Evolutionary conservation across 176 grass and related monocot genomes (phyloP), one percentile per base, ranked within the genome.

Genomic region (Calamus simplicifolius): DNA sequence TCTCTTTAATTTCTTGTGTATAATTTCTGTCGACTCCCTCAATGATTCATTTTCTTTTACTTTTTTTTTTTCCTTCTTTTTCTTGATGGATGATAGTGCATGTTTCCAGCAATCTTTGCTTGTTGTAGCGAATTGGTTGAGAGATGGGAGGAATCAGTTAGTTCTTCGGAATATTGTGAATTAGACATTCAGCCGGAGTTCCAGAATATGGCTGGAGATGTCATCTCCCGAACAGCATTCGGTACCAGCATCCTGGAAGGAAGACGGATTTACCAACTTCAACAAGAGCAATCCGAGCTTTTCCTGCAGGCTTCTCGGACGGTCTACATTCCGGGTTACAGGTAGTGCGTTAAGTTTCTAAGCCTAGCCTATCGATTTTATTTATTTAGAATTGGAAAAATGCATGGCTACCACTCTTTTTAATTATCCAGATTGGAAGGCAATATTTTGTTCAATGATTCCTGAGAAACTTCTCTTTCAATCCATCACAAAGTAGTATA

Each of bases 171-270:
- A 50, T 52, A 27, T 5, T 50, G 31, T 10, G 80, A 94, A 58
- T 67, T 94, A 4, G 84, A 94, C 76, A 62, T 88, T 25, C 85
- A 77, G 71, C 74, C 77, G 0, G 89, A 84, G 77, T 73, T 95
- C 17, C 74, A 73, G 27, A 79, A 59, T 25, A 80, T 85, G 21
- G 76, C 74, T 0, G 84, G 74, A 1, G 77, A 88, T 26, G 74
- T 62, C 29, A 84, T 88, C 26, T 88, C 74, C 14, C 53, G 84
- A 0, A 77, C 75, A 13, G 89, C 89, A 5, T 94, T 94, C 23
- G 74, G 84, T 5, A 85, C 80, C 54, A 85, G 70, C 55, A 84
- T 79, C 17, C 30, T 53, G 29, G 70, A 88, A 66, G 84, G 89
- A 1, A 74, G 77, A 30, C 76, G 4, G 29, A 85, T 94, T 58